These are phyloP conservation scores for Sequoia sempervirens DNA, from an alignment of 75 land plant genomes.

Conservation along the genomic window DNA sequence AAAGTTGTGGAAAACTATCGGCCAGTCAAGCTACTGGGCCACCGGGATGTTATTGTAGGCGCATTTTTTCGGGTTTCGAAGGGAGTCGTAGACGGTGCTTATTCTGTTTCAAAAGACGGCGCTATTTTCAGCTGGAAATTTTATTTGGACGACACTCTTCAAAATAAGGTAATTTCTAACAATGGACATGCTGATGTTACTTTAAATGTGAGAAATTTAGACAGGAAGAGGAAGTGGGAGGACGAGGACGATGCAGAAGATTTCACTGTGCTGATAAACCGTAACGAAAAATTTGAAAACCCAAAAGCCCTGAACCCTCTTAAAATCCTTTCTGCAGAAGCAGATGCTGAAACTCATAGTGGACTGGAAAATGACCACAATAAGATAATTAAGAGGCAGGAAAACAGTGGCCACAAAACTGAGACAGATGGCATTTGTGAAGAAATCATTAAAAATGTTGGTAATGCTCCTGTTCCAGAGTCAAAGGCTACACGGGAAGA, in stretches of 20 bases:
- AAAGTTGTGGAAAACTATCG: conserved; percentile 19
- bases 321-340: not conserved
- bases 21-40: conserved; percentile 69
- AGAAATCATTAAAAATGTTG: conserved; percentile 21
- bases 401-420: not conserved
- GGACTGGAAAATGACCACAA: not conserved
- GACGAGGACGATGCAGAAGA: conserved; percentile 9
- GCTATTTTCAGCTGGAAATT: conserved; percentile 72
- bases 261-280: not conserved
- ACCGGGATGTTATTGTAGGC: conserved; percentile 65
- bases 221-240: conserved; percentile 15
- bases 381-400: not conserved
- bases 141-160: not conserved
- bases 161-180: too few species aligned
- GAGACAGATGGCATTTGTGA: not conserved
- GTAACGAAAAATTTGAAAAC: conserved; percentile 1
- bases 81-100: conserved; percentile 35
- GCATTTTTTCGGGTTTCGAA: conserved; percentile 53
- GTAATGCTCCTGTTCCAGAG: conserved; percentile 13
- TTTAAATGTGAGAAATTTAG: not conserved
- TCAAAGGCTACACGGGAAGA: conserved; percentile 7
- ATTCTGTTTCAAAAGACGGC: conserved; percentile 71
- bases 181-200: not conserved
- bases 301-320: not conserved
- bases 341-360: not conserved